A percentile compares a stretch with the other conserved stretches of the same genome.
These are phyloP conservation scores for Fraxinus sp. DNA, from an alignment of 305 asterid species.

Conservation along the genomic window DNA sequence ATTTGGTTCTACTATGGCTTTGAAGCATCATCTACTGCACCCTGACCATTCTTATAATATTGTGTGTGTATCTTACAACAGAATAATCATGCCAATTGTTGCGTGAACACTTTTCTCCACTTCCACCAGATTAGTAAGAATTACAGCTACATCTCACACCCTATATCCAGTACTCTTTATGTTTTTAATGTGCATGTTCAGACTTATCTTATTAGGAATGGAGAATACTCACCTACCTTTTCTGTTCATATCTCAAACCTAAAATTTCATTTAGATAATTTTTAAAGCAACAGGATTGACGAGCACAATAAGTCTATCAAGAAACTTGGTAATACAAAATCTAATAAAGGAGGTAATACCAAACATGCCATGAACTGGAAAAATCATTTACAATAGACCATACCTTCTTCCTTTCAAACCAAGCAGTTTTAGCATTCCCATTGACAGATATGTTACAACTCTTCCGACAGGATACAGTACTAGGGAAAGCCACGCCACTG, in stretches of 20 bases:
- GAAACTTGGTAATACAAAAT: neutral
- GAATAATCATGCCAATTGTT: neutral
- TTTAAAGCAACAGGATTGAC: neutral
- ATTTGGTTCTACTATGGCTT: neutral
- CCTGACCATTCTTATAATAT: neutral
- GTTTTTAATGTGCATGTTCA: slow-evolving; percentile 1
- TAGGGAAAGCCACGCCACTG: slow-evolving; percentile 98
- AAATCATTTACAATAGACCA: slow-evolving; percentile 15
- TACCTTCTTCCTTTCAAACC: slow-evolving; percentile 97
- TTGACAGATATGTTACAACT: slow-evolving; percentile 90
- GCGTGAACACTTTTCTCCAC: neutral
- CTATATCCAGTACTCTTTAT: neutral
- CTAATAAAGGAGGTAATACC: neutral
- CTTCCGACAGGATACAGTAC: slow-evolving; percentile 95
- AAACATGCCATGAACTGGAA: slow-evolving; percentile 5
- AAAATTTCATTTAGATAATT: neutral
- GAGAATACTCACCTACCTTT: neutral
- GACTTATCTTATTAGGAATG: neutral
- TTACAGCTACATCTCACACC: neutral
- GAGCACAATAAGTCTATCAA: neutral
- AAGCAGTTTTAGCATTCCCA: slow-evolving; percentile 97
- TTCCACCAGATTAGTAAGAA: neutral
- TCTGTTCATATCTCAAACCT: neutral
- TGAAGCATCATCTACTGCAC: neutral
- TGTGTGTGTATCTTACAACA: neutral